Conservation (phyloP, 495 filamentous ascomycete genomes). For the Penicillium odoratum region DNA sequence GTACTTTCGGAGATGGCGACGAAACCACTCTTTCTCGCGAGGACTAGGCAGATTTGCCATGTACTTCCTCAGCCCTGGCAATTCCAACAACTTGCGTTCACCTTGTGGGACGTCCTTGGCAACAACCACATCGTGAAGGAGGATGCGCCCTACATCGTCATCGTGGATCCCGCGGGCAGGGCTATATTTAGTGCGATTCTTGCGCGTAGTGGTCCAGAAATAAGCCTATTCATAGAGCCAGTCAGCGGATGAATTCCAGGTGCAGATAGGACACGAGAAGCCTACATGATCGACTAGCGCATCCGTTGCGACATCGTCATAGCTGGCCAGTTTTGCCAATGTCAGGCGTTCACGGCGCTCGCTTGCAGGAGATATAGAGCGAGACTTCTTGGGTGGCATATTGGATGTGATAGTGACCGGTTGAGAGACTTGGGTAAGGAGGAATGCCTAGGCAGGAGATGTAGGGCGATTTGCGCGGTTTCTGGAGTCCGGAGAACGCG, state of each 20-base stretch:
- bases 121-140: constrained; percentile 75
- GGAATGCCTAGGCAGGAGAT: constrained; percentile 10
- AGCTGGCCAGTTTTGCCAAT: constrained; percentile 80
- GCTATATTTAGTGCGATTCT: constrained; percentile 86
- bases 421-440: constrained; percentile 1
- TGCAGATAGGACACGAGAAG: constrained; percentile 17
- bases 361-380: constrained; percentile 36
- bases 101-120: constrained; percentile 68
- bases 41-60: constrained; percentile 62
- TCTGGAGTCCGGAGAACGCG: constrained; percentile 1
- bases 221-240: constrained; percentile 60
- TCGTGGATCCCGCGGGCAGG: constrained; percentile 78
- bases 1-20: constrained; percentile 83
- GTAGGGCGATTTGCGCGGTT: constrained; percentile 3
- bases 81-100: constrained; percentile 67
- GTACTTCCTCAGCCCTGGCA: constrained; percentile 74
- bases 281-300: constrained; percentile 91
- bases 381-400: constrained; percentile 48
- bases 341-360: constrained; percentile 73
- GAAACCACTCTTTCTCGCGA: constrained; percentile 85
- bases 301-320: constrained; percentile 97
- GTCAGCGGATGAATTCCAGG: constrained; percentile 21
- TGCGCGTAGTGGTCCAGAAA: constrained; percentile 94
- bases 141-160: constrained; percentile 74
- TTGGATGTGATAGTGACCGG: constrained; percentile 7